These are phyloP conservation scores for Phaeosphaeriaceae sp. DNA, from an alignment of 2,329 filamentous ascomycete species.

Conservation along the genomic window DNA sequence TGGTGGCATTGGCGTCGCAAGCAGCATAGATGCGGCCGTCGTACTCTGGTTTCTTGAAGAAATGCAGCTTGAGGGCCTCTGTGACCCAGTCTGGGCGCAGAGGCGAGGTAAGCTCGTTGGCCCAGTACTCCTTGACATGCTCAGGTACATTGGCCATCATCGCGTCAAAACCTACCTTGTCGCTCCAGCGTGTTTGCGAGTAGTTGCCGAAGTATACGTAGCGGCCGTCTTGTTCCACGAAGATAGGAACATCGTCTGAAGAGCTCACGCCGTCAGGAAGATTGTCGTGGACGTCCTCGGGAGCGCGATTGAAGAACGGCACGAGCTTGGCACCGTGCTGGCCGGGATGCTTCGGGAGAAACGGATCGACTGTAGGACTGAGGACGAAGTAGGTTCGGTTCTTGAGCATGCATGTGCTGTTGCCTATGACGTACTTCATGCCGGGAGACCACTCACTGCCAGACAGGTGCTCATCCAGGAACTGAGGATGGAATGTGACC, in stretches of 20 bases:
- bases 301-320: conserved; percentile 53
- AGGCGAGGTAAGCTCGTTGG: conserved; percentile 44
- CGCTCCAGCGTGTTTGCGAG: conserved; percentile 52
- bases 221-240: conserved; percentile 38
- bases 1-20: conserved; percentile 17
- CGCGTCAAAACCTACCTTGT: conserved; percentile 54
- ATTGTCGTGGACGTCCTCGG: conserved; percentile 35
- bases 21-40: conserved; percentile 37
- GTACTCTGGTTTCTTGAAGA: conserved; percentile 53
- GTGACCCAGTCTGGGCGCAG: conserved; percentile 53
- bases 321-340: conserved; percentile 56
- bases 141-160: conserved; percentile 47
- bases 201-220: conserved; percentile 58
- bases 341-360: conserved; percentile 49
- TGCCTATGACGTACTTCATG: conserved; percentile 44
- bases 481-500: conserved; percentile 48
- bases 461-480: conserved; percentile 47
- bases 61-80: conserved; percentile 48
- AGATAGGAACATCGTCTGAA: conserved; percentile 52
- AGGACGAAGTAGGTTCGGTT: conserved; percentile 53
- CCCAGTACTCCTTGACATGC: conserved; percentile 50
- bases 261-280: conserved; percentile 29
- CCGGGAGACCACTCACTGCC: conserved; percentile 52
- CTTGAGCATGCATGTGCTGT: conserved; percentile 33
- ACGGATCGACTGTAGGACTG: conserved; percentile 49